Evolutionary conservation across 148 eudicot species (phyloP), one percentile per base, ranked within the genome.

Genomic region (Rhododendron kiyosumense): DNA sequence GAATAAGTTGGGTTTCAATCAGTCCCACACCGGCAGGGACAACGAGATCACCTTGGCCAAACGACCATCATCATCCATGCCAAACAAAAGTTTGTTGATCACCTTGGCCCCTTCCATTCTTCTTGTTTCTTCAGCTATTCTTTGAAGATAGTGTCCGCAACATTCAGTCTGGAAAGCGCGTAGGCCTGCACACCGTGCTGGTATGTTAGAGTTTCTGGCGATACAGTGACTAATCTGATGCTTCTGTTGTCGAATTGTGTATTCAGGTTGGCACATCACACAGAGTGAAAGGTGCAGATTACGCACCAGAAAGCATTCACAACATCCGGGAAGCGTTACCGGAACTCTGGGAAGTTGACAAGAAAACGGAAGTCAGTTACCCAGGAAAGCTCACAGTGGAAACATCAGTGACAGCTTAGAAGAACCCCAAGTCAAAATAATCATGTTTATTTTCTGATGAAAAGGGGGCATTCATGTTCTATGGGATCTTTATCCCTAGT

Each of bases 111-210:
- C 38, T 71, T 65, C 38, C 14, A 36, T 69, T 81, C 22, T 67
- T 86, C 63, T 74, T 79, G 69, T 85, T 15, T 90, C 15, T 90
- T 26, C 94, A 96, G 99, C 90, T 96, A 61, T 96, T 96, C 89
- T 96, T 96, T 80, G 98, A 96, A 76, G 99, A 96, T 82, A 96
- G 99, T 75, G 90, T 93, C 15, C 90, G 98, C 73, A 96, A 96
- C 87, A 89, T 96, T 82, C 91, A 90, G 74, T 89, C 97, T 83
- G 99, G 97, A 88, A 95, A 95, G 84, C 93, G 94, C 45, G 87
- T 95, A 17, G 99, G 98, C 48, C 95, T 96, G 13, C 87, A 95
- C 83, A 95, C 98, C 0, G 99, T 96, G 76, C 85, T 96, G 92
- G 99, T 95, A 93, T 95, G 92, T 97, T 94, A 92, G 75, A 28